These are phyloP conservation scores for Castanospermum australe DNA, from an alignment of 306 rosid genomes.

Conservation along the genomic window DNA sequence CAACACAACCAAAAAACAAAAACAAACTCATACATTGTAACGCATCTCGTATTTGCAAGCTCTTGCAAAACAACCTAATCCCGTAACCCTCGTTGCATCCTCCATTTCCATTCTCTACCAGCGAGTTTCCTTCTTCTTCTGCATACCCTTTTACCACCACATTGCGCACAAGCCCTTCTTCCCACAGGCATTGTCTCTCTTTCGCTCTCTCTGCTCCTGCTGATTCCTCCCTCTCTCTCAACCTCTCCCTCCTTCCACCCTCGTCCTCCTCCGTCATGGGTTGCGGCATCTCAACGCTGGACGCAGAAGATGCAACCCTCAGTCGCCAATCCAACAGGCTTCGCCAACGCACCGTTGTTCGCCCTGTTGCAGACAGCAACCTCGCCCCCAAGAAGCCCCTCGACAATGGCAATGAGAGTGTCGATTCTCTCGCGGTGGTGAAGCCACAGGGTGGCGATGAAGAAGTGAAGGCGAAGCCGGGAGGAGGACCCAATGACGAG, in stretches of 20 bases:
- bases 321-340: neutral
- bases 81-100: constrained; percentile 18
- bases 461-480: neutral
- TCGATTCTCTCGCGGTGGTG: neutral
- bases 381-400: neutral
- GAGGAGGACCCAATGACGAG: neutral
- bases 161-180: neutral
- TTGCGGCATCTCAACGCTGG: constrained; percentile 57
- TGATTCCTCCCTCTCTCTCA: neutral
- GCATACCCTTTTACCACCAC: neutral
- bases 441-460: neutral
- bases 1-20: constrained; percentile 4
- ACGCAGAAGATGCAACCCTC: neutral
- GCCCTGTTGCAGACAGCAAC: neutral
- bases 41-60: no score
- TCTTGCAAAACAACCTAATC: neutral
- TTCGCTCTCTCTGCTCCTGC: neutral
- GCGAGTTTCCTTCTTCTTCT: neutral
- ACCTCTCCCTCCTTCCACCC: neutral
- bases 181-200: neutral
- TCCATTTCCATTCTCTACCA: neutral
- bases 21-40: neutral
- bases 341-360: neutral
- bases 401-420: neutral
- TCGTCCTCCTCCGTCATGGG: constrained; percentile 41